phyloP scores from a whole-genome alignment of 2,329 filamentous ascomycete species.

The Trichoderma breve region DNA sequence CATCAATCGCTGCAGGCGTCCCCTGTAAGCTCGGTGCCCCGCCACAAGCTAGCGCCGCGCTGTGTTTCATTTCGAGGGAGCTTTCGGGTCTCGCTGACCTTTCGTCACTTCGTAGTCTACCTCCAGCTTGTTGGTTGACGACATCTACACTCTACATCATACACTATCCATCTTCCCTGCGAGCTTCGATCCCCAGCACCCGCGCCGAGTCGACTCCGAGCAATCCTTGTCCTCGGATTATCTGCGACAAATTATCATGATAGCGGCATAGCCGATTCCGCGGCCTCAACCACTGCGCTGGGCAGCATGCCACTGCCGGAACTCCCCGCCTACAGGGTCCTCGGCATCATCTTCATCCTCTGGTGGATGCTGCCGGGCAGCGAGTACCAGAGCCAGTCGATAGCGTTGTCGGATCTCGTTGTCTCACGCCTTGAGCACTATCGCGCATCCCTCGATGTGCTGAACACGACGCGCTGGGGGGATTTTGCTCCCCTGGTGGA shows the following conservation, averaged over 20 bases:
- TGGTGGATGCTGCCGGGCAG: conserved; percentile 40
- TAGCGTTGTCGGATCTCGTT: conserved; percentile 37
- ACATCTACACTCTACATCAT: background rate
- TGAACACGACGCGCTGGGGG: conserved; percentile 59
- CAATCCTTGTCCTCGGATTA: background rate
- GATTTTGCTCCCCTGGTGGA: conserved; percentile 52
- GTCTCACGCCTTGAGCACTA: conserved; percentile 51
- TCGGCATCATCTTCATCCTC: conserved; percentile 37
- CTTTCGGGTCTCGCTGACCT: conserved; percentile 3
- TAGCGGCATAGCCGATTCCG: conserved; percentile 17
- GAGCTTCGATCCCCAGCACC: background rate
- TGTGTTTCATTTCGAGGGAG: background rate
- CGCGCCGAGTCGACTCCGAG: background rate
- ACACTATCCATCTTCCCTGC: background rate
- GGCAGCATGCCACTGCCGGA: conserved; percentile 48
- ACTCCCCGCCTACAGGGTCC: conserved; percentile 37
- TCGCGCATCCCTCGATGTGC: conserved; percentile 49
- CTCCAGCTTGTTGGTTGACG: background rate
- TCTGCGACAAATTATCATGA: conserved; percentile 20
- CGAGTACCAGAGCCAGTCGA: conserved; percentile 35
- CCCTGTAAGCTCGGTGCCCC: background rate
- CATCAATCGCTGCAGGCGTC: conserved; percentile 1
- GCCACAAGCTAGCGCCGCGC: background rate
- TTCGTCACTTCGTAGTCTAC: background rate
- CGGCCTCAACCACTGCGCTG: conserved; percentile 19